Conservation (phyloP, 208 protist genomes). For the Trypanosoma grayi region DNA sequence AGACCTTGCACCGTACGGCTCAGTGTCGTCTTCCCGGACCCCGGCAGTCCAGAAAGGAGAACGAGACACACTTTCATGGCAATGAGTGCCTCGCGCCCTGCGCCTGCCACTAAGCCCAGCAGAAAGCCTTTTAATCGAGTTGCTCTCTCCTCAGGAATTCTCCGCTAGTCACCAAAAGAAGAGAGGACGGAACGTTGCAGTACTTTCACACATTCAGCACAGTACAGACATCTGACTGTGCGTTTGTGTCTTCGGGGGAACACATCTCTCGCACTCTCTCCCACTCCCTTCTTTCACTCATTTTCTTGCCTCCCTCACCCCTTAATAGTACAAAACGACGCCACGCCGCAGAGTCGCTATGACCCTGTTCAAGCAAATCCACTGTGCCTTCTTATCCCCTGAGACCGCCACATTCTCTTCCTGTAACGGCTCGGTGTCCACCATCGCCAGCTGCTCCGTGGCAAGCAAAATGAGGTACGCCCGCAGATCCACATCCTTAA, state of each 20-base stretch:
- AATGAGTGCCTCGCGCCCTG: background rate
- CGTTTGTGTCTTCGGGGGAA: too few species aligned
- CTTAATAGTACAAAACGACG: constrained; percentile 23
- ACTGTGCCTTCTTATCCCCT: constrained; percentile 7
- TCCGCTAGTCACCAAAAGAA: constrained; percentile 7
- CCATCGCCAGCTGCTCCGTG: constrained; percentile 5
- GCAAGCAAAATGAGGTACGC: constrained; percentile 21
- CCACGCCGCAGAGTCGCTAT: constrained; percentile 16
- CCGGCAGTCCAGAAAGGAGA: constrained; percentile 63
- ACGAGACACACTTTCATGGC: constrained; percentile 33
- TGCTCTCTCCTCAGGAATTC: background rate
- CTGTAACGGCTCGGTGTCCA: background rate
- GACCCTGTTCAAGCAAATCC: constrained; percentile 15
- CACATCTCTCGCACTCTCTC: too few species aligned
- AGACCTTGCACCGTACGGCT: constrained; percentile 2
- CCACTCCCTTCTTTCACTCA: background rate
- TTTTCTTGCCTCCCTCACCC: background rate
- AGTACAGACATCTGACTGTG: background rate
- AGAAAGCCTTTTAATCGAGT: background rate
- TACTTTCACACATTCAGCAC: background rate
- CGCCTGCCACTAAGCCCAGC: background rate
- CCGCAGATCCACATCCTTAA: constrained; percentile 15
- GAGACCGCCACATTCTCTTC: background rate
- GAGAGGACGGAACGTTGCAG: too few species aligned
- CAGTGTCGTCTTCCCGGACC: constrained; percentile 58